These are phyloP conservation scores for Labyrinthula sp. DNA, from an alignment of 352 stramenopile species.

Conservation along the genomic window DNA sequence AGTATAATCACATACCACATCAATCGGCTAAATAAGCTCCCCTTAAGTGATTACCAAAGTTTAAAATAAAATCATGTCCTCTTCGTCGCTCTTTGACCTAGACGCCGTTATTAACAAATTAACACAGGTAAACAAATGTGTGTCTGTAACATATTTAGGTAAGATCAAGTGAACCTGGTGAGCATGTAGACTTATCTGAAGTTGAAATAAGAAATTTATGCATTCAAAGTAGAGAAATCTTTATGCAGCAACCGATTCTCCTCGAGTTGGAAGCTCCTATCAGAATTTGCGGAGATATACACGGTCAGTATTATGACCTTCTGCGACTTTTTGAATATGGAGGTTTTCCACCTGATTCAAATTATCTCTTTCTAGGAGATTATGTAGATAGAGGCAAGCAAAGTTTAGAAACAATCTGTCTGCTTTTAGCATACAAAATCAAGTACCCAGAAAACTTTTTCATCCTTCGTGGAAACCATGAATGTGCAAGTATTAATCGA, in stretches of 20 bases:
- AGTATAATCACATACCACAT: too few species aligned
- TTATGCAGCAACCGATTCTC: constrained; percentile 93
- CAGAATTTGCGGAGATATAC: constrained; percentile 86
- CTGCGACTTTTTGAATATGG: constrained; percentile 79
- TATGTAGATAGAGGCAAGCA: constrained; percentile 83
- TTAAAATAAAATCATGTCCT: too few species aligned
- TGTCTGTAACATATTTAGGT: too few species aligned
- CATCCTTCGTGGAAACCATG: constrained; percentile 90
- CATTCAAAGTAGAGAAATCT: constrained; percentile 78
- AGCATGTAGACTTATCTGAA: constrained; percentile 75
- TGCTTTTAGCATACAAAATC: constrained; percentile 88
- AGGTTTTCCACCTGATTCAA: constrained; percentile 69
- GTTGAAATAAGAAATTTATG: constrained; percentile 90
- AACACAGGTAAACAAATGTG: constrained; percentile 64
- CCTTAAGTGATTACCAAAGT: too few species aligned
- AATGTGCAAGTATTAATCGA: constrained; percentile 90
- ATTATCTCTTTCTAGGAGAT: constrained; percentile 91
- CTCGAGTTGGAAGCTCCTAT: constrained; percentile 94
- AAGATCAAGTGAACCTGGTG: constrained; percentile 51
- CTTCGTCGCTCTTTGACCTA: too few species aligned
- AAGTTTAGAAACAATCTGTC: constrained; percentile 84
- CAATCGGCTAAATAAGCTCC: too few species aligned
- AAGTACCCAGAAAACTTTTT: constrained; percentile 96
- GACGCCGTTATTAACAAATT: too few species aligned
- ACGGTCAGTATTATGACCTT: constrained; percentile 96